Conservation (phyloP, 345 rosid genomes). For the Gossypioides kirkii region DNA sequence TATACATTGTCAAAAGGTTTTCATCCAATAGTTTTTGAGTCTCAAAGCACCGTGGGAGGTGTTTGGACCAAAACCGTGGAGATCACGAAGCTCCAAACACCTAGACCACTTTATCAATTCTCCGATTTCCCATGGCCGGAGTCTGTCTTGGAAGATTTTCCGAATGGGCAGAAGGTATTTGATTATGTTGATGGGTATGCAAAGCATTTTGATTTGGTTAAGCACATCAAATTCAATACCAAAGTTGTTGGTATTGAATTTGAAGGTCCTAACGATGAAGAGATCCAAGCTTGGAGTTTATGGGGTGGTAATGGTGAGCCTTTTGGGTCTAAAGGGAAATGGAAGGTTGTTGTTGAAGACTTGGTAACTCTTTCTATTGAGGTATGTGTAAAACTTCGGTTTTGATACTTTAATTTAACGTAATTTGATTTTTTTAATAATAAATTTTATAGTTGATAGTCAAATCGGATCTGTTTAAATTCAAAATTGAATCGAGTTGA, state of each 20-base stretch:
- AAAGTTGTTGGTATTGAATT: slow-evolving; percentile 20
- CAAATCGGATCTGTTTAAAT: no score
- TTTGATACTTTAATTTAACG: not conserved
- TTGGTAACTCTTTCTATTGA: not conserved
- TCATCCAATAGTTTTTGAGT: slow-evolving; percentile 22
- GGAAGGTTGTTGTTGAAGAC: slow-evolving; percentile 18
- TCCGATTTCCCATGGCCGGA: slow-evolving; percentile 6
- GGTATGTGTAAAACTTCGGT: not conserved
- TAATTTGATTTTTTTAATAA: no score
- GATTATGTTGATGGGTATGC: slow-evolving; percentile 29
- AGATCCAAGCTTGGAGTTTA: slow-evolving; percentile 22
- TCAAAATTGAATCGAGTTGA: no score
- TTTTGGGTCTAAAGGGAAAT: slow-evolving; percentile 21
- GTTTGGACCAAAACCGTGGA: slow-evolving; percentile 1
- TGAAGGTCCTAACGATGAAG: slow-evolving; percentile 17
- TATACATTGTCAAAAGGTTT: slow-evolving; percentile 18
- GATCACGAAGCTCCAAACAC: not conserved
- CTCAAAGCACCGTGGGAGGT: not conserved
- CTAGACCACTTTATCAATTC: not conserved
- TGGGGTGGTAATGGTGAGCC: slow-evolving; percentile 28
- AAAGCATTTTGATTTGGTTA: slow-evolving; percentile 21
- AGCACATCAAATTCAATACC: slow-evolving; percentile 24
- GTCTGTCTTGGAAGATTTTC: slow-evolving; percentile 10
- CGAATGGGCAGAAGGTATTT: slow-evolving; percentile 15
- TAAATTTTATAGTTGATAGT: no score